These are phyloP conservation scores for Erythrophleum fordii DNA, from an alignment of 306 rosid genomes.

Conservation along the genomic window DNA sequence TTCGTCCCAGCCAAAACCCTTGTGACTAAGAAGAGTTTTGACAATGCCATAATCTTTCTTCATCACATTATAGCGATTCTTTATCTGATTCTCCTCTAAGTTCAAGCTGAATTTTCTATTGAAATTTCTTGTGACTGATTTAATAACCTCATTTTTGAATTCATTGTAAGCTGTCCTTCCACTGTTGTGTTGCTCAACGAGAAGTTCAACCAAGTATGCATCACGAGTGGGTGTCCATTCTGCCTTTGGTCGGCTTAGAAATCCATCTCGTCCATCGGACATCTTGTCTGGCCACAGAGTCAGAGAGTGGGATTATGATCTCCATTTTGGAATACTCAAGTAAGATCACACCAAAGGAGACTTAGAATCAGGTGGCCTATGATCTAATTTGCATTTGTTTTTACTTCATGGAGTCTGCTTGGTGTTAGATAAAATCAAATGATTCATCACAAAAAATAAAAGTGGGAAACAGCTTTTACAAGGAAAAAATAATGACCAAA, in stretches of 20 bases:
- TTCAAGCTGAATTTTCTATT: too few species aligned
- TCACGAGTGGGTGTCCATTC: constrained; percentile 48
- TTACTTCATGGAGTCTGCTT: background rate
- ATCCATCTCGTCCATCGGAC: constrained; percentile 49
- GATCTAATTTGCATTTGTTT: background rate
- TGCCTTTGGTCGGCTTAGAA: constrained; percentile 45
- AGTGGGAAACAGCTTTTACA: background rate
- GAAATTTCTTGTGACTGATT: too few species aligned
- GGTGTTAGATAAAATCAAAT: background rate
- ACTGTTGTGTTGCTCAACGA: too few species aligned
- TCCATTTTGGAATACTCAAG: background rate
- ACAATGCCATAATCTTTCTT: too few species aligned
- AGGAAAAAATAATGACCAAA: background rate
- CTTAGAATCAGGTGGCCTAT: background rate
- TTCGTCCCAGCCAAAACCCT: too few species aligned
- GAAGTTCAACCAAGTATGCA: too few species aligned
- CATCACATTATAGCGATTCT: too few species aligned
- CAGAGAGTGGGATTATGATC: background rate
- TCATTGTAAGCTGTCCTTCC: too few species aligned
- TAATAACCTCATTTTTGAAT: too few species aligned
- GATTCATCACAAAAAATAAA: background rate
- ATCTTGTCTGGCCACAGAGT: constrained; percentile 16
- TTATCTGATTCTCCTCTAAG: too few species aligned
- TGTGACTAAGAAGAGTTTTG: too few species aligned
- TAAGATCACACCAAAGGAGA: background rate